Evolutionary conservation across 345 rosid species (phyloP), one percentile per base, ranked within the genome.

Genomic region (Triadica sebifera): DNA sequence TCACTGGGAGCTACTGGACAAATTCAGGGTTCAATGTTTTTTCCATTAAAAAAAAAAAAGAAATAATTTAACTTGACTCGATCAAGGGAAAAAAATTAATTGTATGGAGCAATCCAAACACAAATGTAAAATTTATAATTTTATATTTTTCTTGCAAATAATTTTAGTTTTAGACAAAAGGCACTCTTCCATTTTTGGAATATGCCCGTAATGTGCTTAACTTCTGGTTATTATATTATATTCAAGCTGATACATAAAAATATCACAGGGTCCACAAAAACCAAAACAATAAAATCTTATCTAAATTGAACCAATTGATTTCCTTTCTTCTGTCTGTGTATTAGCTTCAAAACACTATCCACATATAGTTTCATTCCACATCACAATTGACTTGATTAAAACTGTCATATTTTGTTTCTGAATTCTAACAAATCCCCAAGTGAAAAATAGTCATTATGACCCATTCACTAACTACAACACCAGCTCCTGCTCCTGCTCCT

Each of bases 231-330:
- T n/a, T n/a, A n/a, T n/a, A n/a, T 29, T 29, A 11, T 6, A 11
- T 6, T 0, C 17, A 2, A 12, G 43, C 3, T 52, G 1, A 17
- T 16, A 7, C 4, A 52, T 15, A 19, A 15, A 6, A 52, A 15
- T 52, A 16, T 13, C 5, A 12, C 11, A 49, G 82, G 82, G 76
- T 75, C 86, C 83, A 74, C 29, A 2, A 24, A 52, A 16, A 15
- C 47, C 6, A 5, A 50, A 58, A 12, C 3, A 58, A 5, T 52
- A 46, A 38, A 75, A 70, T 80, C 91, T 87, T 90, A 87, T 90
- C 91, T 29, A 67, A 24, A 41, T 22, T 53, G 74, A 78, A 46
- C 94, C 91, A 87, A 87, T 86, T 78, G 81, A 67, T 12, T 69
- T 43, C 70, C 65, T 65, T 50, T 74, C 34, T 29, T 29, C 34